These are phyloP conservation scores for Elsinoe arachidis DNA, from an alignment of 2,329 filamentous ascomycete species.

Conservation along the genomic window DNA sequence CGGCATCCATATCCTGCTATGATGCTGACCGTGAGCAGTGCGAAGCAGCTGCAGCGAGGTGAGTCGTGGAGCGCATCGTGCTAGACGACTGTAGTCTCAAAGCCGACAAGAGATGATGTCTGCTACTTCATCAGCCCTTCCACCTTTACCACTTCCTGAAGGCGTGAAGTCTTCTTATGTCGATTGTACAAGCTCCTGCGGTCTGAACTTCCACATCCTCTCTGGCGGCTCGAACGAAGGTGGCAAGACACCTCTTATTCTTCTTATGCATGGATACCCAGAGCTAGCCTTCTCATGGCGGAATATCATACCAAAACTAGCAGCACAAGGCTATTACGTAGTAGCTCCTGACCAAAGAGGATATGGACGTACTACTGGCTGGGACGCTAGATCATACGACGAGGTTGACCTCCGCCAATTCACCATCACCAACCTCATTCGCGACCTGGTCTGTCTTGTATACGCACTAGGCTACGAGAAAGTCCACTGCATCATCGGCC, in stretches of 20 bases:
- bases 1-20: too few species aligned
- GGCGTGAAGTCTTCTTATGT: slow-evolving; percentile 50
- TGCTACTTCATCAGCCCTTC: neutral
- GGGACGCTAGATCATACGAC: slow-evolving; percentile 44
- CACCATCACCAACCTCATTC: slow-evolving; percentile 49
- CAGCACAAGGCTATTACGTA: slow-evolving; percentile 53
- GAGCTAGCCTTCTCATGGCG: slow-evolving; percentile 64
- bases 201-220: slow-evolving; percentile 54
- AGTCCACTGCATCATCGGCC: slow-evolving; percentile 53
- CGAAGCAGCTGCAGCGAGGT: too few species aligned
- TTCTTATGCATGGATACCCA: slow-evolving; percentile 59
- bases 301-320: slow-evolving; percentile 51
- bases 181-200: slow-evolving; percentile 43
- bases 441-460: slow-evolving; percentile 54
- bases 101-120: neutral
- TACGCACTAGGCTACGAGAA: slow-evolving; percentile 51
- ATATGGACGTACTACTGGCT: slow-evolving; percentile 57
- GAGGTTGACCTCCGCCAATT: slow-evolving; percentile 50
- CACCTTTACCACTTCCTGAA: slow-evolving; percentile 46
- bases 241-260: slow-evolving; percentile 44
- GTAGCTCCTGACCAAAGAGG: slow-evolving; percentile 61
- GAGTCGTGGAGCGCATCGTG: too few species aligned
- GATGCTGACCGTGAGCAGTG: too few species aligned
- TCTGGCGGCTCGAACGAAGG: slow-evolving; percentile 41
- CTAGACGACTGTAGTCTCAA: too few species aligned